These are phyloP conservation scores for Wallacemonas sp. DNA, from an alignment of 208 protist species.

Conservation along the genomic window DNA sequence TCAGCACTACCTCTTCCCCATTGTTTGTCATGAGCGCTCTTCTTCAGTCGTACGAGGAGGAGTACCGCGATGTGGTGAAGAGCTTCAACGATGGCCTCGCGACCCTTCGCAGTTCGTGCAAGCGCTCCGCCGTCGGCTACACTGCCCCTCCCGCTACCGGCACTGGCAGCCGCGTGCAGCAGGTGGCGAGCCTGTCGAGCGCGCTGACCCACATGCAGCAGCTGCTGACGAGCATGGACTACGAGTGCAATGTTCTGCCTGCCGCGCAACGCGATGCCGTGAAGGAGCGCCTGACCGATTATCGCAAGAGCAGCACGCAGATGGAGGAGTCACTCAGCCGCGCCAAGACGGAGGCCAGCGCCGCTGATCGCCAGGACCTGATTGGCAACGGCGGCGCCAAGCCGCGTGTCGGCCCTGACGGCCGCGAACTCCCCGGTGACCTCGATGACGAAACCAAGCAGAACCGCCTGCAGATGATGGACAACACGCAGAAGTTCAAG, in stretches of 20 bases:
- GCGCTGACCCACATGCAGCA: conserved; percentile 50
- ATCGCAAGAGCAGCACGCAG: conserved; percentile 27
- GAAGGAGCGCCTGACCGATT: conserved; percentile 50
- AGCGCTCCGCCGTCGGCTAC: conserved; percentile 37
- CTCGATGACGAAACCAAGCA: conserved; percentile 52
- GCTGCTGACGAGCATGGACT: conserved; percentile 73
- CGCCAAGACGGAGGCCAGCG: conserved; percentile 45
- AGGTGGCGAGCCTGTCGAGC: conserved; percentile 31
- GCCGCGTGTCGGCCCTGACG: not conserved
- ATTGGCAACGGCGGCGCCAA: conserved; percentile 23
- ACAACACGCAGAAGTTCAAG: conserved; percentile 72
- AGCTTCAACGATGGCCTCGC: conserved; percentile 46
- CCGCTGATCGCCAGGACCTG: conserved; percentile 61
- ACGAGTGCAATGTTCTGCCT: conserved; percentile 65
- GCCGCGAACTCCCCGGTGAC: conserved; percentile 15
- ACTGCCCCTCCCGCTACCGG: conserved; percentile 52
- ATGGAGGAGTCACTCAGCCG: conserved; percentile 48
- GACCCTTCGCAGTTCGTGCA: conserved; percentile 37
- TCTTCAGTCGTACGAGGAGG: conserved; percentile 75
- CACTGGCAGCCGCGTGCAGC: conserved; percentile 54
- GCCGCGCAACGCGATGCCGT: conserved; percentile 41
- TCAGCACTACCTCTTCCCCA: not conserved
- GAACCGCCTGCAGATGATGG: conserved; percentile 68
- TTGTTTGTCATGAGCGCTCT: conserved; percentile 54
- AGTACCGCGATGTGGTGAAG: conserved; percentile 60